A percentile compares a stretch with the other conserved stretches of the same genome.
phyloP scores from a whole-genome alignment of 208 protist species.

The Leishmania gerbilli region DNA sequence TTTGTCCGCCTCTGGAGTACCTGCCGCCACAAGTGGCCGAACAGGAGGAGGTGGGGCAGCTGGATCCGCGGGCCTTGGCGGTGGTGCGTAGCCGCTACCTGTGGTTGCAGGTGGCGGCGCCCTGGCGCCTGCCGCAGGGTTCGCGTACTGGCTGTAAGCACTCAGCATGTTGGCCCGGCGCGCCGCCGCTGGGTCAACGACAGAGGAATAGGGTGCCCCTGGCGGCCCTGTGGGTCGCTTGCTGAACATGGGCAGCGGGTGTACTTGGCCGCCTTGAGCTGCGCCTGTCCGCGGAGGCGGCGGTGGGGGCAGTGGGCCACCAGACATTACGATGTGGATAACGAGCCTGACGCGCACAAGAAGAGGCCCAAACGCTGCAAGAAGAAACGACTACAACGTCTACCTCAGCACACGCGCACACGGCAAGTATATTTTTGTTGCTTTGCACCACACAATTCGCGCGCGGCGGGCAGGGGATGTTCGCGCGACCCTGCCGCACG shows the following conservation, averaged over 20 bases:
- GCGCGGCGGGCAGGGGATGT: neutral
- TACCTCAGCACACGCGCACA: neutral
- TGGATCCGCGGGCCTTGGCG: neutral
- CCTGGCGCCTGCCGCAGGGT: neutral
- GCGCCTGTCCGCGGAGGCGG: constrained; percentile 11
- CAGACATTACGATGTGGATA: neutral
- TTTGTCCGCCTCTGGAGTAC: neutral
- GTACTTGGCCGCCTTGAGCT: neutral
- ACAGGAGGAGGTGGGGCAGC: neutral
- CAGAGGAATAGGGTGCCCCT: neutral
- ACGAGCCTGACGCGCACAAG: neutral
- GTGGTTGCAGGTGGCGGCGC: constrained; percentile 4
- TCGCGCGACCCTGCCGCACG: neutral
- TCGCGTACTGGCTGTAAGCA: constrained; percentile 27
- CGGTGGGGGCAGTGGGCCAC: constrained; percentile 17
- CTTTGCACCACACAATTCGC: neutral
- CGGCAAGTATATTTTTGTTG: too few relatives aligned
- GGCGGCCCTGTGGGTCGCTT: constrained; percentile 6
- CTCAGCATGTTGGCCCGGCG: constrained; percentile 22
- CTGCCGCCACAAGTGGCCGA: neutral
- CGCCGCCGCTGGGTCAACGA: neutral
- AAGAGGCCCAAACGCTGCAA: neutral
- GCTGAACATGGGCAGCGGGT: constrained; percentile 11
- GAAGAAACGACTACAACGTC: neutral
- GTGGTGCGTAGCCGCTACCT: neutral